These are phyloP conservation scores for Tuber magnatum DNA, from an alignment of 495 filamentous ascomycete genomes.

Conservation along the genomic window DNA sequence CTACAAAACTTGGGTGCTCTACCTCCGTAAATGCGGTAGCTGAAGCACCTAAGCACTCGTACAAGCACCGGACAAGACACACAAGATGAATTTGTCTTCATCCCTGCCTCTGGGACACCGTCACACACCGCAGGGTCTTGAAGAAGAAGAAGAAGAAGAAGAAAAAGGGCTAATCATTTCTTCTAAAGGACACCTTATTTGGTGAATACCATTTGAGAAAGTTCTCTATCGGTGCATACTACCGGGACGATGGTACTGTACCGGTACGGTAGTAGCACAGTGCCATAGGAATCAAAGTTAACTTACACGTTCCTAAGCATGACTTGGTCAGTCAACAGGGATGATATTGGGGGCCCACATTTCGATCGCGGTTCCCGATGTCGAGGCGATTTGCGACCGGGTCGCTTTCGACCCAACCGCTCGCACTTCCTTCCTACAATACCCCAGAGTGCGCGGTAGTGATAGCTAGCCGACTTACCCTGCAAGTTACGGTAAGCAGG, in stretches of 20 bases:
- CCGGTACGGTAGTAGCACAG: neutral
- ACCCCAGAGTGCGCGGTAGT: neutral
- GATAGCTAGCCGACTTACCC: neutral
- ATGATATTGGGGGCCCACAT: constrained; percentile 10
- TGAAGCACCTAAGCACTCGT: neutral
- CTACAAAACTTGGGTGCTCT: too few relatives aligned
- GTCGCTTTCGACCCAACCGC: neutral
- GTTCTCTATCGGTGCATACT: neutral
- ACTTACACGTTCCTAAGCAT: constrained; percentile 10
- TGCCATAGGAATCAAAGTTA: neutral
- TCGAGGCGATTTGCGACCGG: neutral
- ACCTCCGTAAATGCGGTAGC: too few relatives aligned
- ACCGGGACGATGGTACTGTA: neutral
- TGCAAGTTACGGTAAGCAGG: neutral
- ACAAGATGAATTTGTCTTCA: neutral
- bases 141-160: neutral
- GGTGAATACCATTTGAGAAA: neutral
- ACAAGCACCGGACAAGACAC: neutral
- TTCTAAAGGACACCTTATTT: neutral
- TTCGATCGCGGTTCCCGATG: constrained; percentile 5
- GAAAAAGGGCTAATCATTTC: neutral
- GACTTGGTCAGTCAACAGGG: constrained; percentile 31
- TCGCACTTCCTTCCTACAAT: neutral
- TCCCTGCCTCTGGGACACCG: neutral
- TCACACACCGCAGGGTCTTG: neutral